Evolutionary conservation across 495 filamentous ascomycete species (phyloP).

Genomic region (Daldinia grandis): DNA sequence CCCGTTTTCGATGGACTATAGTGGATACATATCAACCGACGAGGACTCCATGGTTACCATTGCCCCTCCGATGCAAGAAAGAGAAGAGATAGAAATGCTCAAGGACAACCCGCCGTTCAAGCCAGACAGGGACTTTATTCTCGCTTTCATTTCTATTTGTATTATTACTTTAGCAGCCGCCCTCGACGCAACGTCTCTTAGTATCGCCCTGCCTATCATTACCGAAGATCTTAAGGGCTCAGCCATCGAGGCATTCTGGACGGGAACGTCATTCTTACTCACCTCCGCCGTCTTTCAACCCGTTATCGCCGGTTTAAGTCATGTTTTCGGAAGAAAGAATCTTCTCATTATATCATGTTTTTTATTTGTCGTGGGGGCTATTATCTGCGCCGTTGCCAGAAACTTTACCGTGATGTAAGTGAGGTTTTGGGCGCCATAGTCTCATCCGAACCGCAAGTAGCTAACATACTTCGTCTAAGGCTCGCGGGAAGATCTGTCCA

Average conservation of each 20-base stretch:
- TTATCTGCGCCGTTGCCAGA: constrained; percentile 4
- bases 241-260: constrained; percentile 10
- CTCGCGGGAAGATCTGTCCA: constrained; percentile 7
- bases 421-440: neutral
- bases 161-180: constrained; percentile 7
- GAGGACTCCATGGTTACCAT: neutral
- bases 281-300: constrained; percentile 12
- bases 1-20: constrained; percentile 13
- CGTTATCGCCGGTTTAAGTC: constrained; percentile 7
- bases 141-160: constrained; percentile 8
- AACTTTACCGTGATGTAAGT: constrained; percentile 10
- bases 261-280: constrained; percentile 4
- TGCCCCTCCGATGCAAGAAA: neutral
- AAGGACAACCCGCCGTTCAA: constrained; percentile 1
- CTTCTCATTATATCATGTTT: constrained; percentile 3
- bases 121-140: neutral
- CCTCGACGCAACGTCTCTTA: constrained; percentile 7
- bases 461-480: constrained; percentile 1
- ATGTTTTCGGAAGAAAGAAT: constrained; percentile 3
- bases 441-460: neutral
- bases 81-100: neutral
- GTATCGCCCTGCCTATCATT: constrained; percentile 12
- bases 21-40: constrained; percentile 12
- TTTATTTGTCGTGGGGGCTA: constrained; percentile 2
- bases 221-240: constrained; percentile 3